Evolutionary conservation across 331 rosid species (phyloP).

Genomic region (Pyrus hybrid): DNA sequence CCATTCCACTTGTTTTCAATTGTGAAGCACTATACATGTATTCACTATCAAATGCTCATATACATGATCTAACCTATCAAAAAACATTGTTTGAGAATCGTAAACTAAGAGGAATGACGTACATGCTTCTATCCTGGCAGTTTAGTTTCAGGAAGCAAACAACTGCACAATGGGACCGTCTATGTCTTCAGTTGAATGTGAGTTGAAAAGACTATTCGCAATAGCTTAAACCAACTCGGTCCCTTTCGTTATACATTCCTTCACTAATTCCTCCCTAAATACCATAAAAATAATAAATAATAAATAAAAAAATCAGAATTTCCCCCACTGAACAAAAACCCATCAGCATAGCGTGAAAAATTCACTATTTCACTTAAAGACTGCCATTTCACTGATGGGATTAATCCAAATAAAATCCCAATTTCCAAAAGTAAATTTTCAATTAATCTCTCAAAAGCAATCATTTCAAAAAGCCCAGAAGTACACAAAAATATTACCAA

Average conservation of each 20-base stretch:
- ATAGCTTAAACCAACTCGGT: slow-evolving; percentile 72
- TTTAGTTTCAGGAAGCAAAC: slow-evolving; percentile 55
- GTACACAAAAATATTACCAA: too few species aligned
- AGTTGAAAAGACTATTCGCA: slow-evolving; percentile 50
- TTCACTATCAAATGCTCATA: not conserved
- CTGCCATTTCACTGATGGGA: too few species aligned
- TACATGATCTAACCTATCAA: not conserved
- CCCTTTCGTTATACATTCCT: slow-evolving; percentile 51
- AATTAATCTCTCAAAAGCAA: too few species aligned
- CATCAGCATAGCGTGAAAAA: too few species aligned
- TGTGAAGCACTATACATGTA: not conserved
- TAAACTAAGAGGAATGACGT: slow-evolving; percentile 7
- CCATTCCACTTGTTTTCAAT: not conserved
- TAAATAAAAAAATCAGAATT: not conserved
- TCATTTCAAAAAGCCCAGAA: too few species aligned
- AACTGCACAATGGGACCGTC: slow-evolving; percentile 82
- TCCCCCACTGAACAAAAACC: not conserved
- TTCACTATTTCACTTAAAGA: not conserved
- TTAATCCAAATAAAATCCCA: too few species aligned
- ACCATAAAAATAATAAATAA: too few species aligned
- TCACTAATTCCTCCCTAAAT: slow-evolving; percentile 54
- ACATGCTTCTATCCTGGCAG: slow-evolving; percentile 86
- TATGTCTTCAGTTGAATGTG: slow-evolving; percentile 61
- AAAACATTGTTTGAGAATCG: not conserved
- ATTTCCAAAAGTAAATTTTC: too few species aligned